phyloP scores from a whole-genome alignment of 768 basidiomycete species.

The Tremella fuciformis region DNA sequence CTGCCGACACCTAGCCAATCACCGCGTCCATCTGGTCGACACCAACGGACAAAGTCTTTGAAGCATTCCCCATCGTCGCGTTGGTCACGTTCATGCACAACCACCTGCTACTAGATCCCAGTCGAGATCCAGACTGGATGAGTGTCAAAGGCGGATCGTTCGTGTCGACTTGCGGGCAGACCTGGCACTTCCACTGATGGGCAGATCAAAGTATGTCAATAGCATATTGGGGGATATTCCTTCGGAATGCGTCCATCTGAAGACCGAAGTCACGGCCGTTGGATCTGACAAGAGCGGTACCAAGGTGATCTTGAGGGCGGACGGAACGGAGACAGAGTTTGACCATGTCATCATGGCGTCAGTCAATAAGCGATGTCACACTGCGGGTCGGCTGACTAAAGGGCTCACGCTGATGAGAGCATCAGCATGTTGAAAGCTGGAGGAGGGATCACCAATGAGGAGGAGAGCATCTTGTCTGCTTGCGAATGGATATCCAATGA shows the following conservation, averaged over 20 bases:
- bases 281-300: constrained; percentile 49
- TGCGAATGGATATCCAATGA: constrained; percentile 70
- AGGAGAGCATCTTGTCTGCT: constrained; percentile 60
- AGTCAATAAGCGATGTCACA: constrained; percentile 11
- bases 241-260: constrained; percentile 59
- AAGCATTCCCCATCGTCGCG: constrained; percentile 69
- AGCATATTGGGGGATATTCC: constrained; percentile 63
- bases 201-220: constrained; percentile 64
- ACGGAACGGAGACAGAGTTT: constrained; percentile 55
- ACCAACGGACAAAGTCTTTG: constrained; percentile 65
- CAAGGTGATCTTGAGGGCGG: constrained; percentile 57
- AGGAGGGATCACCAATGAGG: constrained; percentile 57
- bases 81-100: constrained; percentile 72
- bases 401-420: constrained; percentile 63
- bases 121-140: constrained; percentile 68
- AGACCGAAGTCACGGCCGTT: constrained; percentile 59
- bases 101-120: constrained; percentile 71
- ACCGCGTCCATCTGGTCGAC: constrained; percentile 78
- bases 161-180: constrained; percentile 18
- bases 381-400: constrained; percentile 7
- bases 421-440: constrained; percentile 57
- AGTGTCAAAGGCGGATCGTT: constrained; percentile 72
- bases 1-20: constrained; percentile 61
- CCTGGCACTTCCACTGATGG: background rate
- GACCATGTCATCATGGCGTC: constrained; percentile 73